These are phyloP conservation scores for Hanseniaspora nectarophila DNA, from an alignment of 805 yeast genomes.

Conservation along the genomic window DNA sequence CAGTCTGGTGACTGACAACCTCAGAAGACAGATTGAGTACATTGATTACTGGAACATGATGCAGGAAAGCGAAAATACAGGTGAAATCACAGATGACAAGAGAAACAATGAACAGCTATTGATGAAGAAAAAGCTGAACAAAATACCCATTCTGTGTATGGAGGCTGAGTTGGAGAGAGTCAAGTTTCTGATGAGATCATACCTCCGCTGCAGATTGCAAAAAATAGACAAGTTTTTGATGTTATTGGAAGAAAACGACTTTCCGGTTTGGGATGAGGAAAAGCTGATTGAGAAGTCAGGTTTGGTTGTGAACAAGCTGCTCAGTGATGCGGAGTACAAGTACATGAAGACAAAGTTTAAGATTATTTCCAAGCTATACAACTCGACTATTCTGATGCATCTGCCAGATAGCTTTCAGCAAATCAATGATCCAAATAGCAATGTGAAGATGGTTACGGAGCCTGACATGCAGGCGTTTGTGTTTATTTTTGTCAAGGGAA, in stretches of 20 bases:
- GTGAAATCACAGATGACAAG: background rate
- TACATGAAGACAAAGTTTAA: conserved; percentile 62
- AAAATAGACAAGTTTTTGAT: conserved; percentile 64
- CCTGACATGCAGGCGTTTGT: conserved; percentile 74
- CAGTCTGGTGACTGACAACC: conserved; percentile 42
- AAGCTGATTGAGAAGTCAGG: conserved; percentile 25
- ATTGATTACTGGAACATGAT: conserved; percentile 72
- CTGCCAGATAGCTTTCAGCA: conserved; percentile 60
- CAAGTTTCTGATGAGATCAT: conserved; percentile 68
- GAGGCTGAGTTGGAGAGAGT: conserved; percentile 87
- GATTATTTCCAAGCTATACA: conserved; percentile 52
- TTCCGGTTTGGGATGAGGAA: conserved; percentile 24
- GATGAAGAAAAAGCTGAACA: conserved; percentile 39
- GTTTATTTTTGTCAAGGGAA: conserved; percentile 37
- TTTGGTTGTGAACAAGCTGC: conserved; percentile 21
- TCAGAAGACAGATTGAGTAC: conserved; percentile 60
- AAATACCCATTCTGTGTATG: conserved; percentile 67
- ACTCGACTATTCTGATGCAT: conserved; percentile 49
- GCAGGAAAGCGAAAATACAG: conserved; percentile 38
- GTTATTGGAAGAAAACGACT: conserved; percentile 30
- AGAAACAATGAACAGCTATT: conserved; percentile 16
- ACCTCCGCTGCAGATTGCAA: conserved; percentile 60
- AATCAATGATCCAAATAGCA: conserved; percentile 62
- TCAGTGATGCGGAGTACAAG: conserved; percentile 49
- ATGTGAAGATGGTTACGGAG: conserved; percentile 59